These are phyloP conservation scores for Fusarium humuli DNA, from an alignment of 2,329 filamentous ascomycete genomes.

Conservation along the genomic window DNA sequence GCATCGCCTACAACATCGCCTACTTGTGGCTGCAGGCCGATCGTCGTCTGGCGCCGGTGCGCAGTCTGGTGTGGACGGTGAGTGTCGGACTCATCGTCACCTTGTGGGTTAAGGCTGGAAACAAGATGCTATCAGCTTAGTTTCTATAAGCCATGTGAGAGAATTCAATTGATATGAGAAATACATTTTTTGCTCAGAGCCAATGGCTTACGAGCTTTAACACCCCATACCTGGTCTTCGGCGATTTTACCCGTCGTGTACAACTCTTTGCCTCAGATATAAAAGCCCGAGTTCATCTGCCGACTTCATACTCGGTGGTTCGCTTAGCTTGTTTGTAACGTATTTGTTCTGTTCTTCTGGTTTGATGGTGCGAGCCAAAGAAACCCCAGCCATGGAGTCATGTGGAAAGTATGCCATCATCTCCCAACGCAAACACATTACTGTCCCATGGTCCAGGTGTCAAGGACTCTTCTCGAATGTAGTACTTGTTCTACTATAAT, in stretches of 20 bases:
- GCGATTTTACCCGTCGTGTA: constrained; percentile 17
- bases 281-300: constrained; percentile 25
- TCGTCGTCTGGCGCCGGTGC: constrained; percentile 51
- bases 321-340: constrained; percentile 11
- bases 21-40: constrained; percentile 60
- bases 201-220: not conserved
- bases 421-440: constrained; percentile 21
- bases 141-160: not conserved
- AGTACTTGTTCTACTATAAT: not conserved
- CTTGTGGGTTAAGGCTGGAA: constrained; percentile 58
- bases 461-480: constrained; percentile 13
- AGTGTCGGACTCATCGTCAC: constrained; percentile 51
- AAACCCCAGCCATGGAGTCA: not conserved
- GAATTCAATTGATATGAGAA: not conserved
- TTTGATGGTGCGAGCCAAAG: constrained; percentile 4
- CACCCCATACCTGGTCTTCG: constrained; percentile 8
- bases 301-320: constrained; percentile 7
- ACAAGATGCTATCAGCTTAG: constrained; percentile 35
- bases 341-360: constrained; percentile 1
- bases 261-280: constrained; percentile 19
- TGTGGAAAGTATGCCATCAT: constrained; percentile 8
- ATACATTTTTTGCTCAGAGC: not conserved
- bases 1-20: constrained; percentile 55
- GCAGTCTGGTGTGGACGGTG: constrained; percentile 54
- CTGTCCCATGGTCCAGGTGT: not conserved